These are phyloP conservation scores for Crepidotus variabilis DNA, from an alignment of 768 basidiomycete species.

Conservation along the genomic window DNA sequence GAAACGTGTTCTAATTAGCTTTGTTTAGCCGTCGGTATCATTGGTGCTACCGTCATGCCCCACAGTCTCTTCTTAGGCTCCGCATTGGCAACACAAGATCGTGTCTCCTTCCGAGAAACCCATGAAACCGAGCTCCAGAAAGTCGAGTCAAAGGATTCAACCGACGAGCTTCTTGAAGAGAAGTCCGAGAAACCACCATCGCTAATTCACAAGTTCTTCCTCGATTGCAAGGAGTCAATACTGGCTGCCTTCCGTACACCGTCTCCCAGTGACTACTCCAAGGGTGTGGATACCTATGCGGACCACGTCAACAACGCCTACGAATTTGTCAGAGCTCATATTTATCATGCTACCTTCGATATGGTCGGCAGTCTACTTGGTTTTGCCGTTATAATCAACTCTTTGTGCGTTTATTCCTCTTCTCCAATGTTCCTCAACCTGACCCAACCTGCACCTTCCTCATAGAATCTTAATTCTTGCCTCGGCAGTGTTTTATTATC, in stretches of 20 bases:
- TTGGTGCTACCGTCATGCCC: slow-evolving; percentile 90
- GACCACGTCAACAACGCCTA: slow-evolving; percentile 57
- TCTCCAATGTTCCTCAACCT: background rate
- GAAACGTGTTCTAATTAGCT: background rate
- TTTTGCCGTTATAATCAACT: slow-evolving; percentile 86
- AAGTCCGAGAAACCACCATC: slow-evolving; percentile 6
- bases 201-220: slow-evolving; percentile 11
- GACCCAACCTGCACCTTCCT: background rate
- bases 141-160: slow-evolving; percentile 15
- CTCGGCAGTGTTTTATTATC: slow-evolving; percentile 73
- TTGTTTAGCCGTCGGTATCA: slow-evolving; percentile 58
- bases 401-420: slow-evolving; percentile 46
- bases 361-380: slow-evolving; percentile 68
- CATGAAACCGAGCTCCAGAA: slow-evolving; percentile 15
- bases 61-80: slow-evolving; percentile 91
- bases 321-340: slow-evolving; percentile 55
- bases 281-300: slow-evolving; percentile 39
- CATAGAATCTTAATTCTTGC: slow-evolving; percentile 78
- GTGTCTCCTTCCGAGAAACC: slow-evolving; percentile 39
- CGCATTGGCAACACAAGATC: slow-evolving; percentile 78
- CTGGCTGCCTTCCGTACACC: slow-evolving; percentile 34
- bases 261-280: slow-evolving; percentile 27
- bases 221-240: slow-evolving; percentile 21
- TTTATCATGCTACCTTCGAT: slow-evolving; percentile 65
- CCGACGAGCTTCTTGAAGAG: slow-evolving; percentile 8